These are phyloP conservation scores for Blastobotrys niveus DNA, from an alignment of 1,139 yeast genomes.

Conservation along the genomic window DNA sequence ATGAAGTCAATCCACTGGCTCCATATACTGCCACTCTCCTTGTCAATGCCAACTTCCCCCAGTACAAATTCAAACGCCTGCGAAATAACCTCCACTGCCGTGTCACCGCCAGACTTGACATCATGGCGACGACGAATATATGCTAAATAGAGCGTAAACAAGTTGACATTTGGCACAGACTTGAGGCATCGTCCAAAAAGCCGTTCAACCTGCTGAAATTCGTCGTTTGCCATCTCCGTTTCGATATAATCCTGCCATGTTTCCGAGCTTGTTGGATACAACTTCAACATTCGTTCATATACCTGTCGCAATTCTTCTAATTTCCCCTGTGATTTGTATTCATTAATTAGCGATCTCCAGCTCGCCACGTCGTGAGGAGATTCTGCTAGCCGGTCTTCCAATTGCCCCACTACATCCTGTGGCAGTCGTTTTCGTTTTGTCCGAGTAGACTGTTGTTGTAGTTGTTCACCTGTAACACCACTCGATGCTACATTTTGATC, in stretches of 20 bases:
- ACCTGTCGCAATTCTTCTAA: slow-evolving; percentile 56
- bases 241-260: slow-evolving; percentile 68
- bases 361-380: slow-evolving; percentile 51
- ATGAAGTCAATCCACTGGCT: slow-evolving; percentile 75
- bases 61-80: slow-evolving; percentile 85
- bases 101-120: slow-evolving; percentile 65
- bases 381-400: slow-evolving; percentile 55
- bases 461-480: background rate
- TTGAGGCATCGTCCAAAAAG: slow-evolving; percentile 59
- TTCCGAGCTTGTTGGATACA: slow-evolving; percentile 59
- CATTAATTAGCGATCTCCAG: slow-evolving; percentile 55
- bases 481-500: background rate
- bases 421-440: slow-evolving; percentile 31
- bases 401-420: slow-evolving; percentile 49
- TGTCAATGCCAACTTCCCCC: slow-evolving; percentile 71
- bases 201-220: slow-evolving; percentile 59
- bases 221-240: slow-evolving; percentile 62
- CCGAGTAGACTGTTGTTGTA: background rate
- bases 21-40: slow-evolving; percentile 71
- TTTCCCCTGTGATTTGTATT: slow-evolving; percentile 52
- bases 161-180: slow-evolving; percentile 52
- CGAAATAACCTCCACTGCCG: slow-evolving; percentile 67
- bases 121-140: slow-evolving; percentile 70
- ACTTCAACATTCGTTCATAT: slow-evolving; percentile 55
- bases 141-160: slow-evolving; percentile 71